Evolutionary conservation across 768 basidiomycete species (phyloP), one percentile per base, ranked within the genome.

Genomic region (Kwoniella sp.): DNA sequence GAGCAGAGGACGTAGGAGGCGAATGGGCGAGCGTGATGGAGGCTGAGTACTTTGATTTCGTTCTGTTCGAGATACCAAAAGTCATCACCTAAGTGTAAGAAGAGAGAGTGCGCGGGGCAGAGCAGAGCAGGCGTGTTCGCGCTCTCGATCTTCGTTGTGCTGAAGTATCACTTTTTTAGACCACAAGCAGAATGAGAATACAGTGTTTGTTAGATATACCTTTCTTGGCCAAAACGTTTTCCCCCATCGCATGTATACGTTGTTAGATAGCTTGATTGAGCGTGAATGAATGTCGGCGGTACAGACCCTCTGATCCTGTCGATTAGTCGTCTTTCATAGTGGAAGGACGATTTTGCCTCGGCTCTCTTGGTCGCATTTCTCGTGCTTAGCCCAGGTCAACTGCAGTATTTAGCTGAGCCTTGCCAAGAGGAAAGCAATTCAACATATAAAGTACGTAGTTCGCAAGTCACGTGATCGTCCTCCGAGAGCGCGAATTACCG

Each of bases 21-120:
- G 95, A 99, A 81, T 99, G 90, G 79, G 91, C 93, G 79, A 86
- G 87, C 13, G 82, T 99, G 38, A 86, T 99, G 85, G 96, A 99
- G 76, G 90, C 94, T 79, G 95, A 99, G 80, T 91, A 90, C 79
- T 93, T 90, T 79, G 92, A 95, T 81, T 99, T 97, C 74, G 92
- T 97, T 25, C 78, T 95, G 76, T 94, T 89, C 77, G 95, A 97
- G 80, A 86, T 99, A 58, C 92, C 92, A 31, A 93, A 90, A 90
- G 90, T 96, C 71, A 82, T 67, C 52, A 61, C 61, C 29, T 73
- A 73, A 61, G 48, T 58, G 7, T 61, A 20, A 25, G 23, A 22
- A 11, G 50, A 12, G 9, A 26, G 50, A 52, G 20, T 11, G 50
- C 17, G 50, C n/a, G n/a, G n/a, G n/a, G n/a, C n/a, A n/a, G n/a